phyloP scores from a whole-genome alignment of 2,329 filamentous ascomycete species.

The Apiospora koreana region DNA sequence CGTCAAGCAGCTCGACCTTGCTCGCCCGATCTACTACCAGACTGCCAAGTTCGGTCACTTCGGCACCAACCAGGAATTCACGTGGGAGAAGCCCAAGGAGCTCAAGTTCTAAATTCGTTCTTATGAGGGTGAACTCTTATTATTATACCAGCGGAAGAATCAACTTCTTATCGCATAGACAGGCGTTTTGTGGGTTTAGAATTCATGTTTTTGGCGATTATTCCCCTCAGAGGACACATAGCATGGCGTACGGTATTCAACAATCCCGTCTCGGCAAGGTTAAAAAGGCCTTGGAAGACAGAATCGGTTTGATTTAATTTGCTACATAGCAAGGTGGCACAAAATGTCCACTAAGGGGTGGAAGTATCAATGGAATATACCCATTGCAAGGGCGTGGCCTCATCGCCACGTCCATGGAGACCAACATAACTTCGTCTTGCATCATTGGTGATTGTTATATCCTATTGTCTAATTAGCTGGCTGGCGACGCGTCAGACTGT shows the following conservation, averaged over 20 bases:
- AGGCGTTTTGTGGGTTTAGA: slow-evolving; percentile 36
- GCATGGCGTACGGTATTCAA: slow-evolving; percentile 42
- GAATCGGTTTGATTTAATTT: slow-evolving; percentile 3
- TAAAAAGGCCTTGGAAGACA: slow-evolving; percentile 12
- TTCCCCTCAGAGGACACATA: slow-evolving; percentile 38
- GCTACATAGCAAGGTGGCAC: slow-evolving; percentile 3
- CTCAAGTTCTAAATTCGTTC: slow-evolving; percentile 76
- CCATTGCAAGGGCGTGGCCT: slow-evolving; percentile 2
- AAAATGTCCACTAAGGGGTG: neutral
- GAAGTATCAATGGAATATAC: slow-evolving; percentile 9
- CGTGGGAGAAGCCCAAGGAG: slow-evolving; percentile 96
- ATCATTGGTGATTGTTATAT: too few species aligned
- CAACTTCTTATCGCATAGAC: slow-evolving; percentile 42
- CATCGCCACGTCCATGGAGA: neutral
- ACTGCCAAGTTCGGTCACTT: slow-evolving; percentile 99
- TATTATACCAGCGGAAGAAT: slow-evolving; percentile 35
- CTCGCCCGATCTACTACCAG: slow-evolving; percentile 95
- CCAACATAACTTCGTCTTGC: neutral
- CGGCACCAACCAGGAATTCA: slow-evolving; percentile 92
- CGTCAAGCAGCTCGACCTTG: slow-evolving; percentile 93
- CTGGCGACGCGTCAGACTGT: too few species aligned
- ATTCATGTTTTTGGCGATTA: slow-evolving; percentile 31
- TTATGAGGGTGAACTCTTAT: slow-evolving; percentile 13
- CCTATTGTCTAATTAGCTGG: too few species aligned
- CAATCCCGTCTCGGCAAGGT: slow-evolving; percentile 27